Base-by-base conservation (phyloP, 2,329 filamentous ascomycete species). In the Corniculantispora saksenae region DNA sequence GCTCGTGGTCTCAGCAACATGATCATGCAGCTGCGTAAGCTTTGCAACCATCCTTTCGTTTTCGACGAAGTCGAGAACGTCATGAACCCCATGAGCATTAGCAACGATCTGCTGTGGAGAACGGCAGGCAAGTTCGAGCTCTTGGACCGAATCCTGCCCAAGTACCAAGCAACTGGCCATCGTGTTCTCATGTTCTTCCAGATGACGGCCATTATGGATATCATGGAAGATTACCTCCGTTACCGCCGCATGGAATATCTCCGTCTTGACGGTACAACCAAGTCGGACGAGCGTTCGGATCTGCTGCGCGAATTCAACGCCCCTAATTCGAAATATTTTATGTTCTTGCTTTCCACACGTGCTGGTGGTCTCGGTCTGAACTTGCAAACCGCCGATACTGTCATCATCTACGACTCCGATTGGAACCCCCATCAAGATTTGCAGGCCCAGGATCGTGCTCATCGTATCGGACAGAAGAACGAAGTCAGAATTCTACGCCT, bases 151-250 rank as follows among this genome's bases (percentile, higher is more conserved):
- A 84, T 99, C 67, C 78, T 99, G 68, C 95, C 95, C 55, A 99
- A 99, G 80, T 98, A 99, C 78, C 87, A 92, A 71, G 89, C 86
- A 3, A 94, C 92, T 1, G 93, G 93, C 19, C 95, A 99, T 86
- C 91, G 95, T 78, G 93, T 98, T 32, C 84, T 99, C 77, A 98
- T 99, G 91, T 99, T 99, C 86, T 99, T 99, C 85, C 95, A 99
- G 78, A 99, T 99, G 95, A 99, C 95, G 4, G 94, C 97, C 67
- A 99, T 99, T 76, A 99, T 99, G 95, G 97, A 99, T 79, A 99
- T 99, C 74, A 98, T 99, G 95, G 95, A 99, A 72, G 95, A 99
- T 76, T 99, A 97, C 77, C 80, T 99, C 68, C 90, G 94, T 3
- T 90, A 93, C 73, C 87, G 92, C 69, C 91, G 90, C 55, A 84